Percentiles rank a stretch among this genome's conserved stretches.
Evolutionary conservation across 257 asterid genomes (phyloP).

Genomic region (Salvia rosmarinus): DNA sequence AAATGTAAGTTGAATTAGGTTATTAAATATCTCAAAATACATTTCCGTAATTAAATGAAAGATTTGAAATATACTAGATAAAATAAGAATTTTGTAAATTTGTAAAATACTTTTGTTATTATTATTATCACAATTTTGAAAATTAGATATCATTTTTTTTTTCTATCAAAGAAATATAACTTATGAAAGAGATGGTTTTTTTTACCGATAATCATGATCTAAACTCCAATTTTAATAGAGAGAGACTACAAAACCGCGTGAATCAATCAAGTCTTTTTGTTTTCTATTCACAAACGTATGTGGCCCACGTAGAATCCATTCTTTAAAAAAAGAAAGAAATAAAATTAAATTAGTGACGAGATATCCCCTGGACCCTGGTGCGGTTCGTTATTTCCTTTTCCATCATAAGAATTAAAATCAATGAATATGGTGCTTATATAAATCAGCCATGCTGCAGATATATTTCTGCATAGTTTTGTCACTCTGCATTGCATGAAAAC

Average conservation of each 20-base stretch:
- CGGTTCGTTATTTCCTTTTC: background rate
- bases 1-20: no score
- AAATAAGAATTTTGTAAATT: no score
- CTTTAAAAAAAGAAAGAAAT: background rate
- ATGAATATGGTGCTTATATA: conserved; percentile 18
- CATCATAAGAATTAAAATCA: no score
- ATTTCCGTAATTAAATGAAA: no score
- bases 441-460: background rate
- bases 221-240: background rate
- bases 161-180: no score
- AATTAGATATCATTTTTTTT: no score
- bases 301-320: conserved; percentile 5
- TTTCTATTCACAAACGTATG: background rate
- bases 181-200: background rate
- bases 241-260: conserved; percentile 36
- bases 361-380: background rate
- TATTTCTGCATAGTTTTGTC: background rate
- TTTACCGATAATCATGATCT: conserved; percentile 1
- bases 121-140: no score
- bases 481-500: background rate
- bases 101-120: no score
- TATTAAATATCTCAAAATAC: no score
- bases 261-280: background rate
- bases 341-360: background rate
- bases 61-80: no score